Base-by-base conservation (phyloP, 257 asterid genomes). In the Solanum pinnatisectum region DNA sequence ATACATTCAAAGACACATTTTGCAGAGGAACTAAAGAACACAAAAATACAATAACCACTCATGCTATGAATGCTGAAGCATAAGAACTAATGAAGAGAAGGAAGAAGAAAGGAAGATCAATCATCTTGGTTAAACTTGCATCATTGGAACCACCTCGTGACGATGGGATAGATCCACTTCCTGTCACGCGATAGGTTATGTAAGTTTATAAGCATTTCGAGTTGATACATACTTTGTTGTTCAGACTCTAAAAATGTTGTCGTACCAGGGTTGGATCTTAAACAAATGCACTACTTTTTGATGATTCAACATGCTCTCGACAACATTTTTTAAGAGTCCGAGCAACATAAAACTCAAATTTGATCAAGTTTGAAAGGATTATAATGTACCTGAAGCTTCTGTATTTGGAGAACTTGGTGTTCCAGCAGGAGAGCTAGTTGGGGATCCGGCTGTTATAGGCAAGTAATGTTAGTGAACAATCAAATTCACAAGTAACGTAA, bases 81-180 rank as follows among this genome's bases (percentile, higher is more conserved):
- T 87, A 93, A 87, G 93, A 92, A n/a, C 87, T 91, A 79, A 90
- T 23, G 39, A 90, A 88, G 20, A 91, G 35, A 16, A 90, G 39
- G 82, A 40, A 56, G 83, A 89, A 84, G 35, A 90, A 36, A 83
- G 84, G 8, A 40, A 88, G 39, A 88, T 79, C 86, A 11, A 88
- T 88, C 88, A 91, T 52, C 87, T 90, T 91, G 42, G 74, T 83
- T 23, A 91, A 87, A 89, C 84, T 79, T 88, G 94, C 94, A 78
- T 86, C 91, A 5, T 89, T 91, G 46, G 90, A 71, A 73, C 93
- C 94, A 52, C 74, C 91, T 87, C 90, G 91, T 4, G 86, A 60
- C 32, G 92, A 67, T 81, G 95, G 93, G 18, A 70, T 65, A 30
- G 93, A 87, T 36, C 91, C 92, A 71, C 70, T 49, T 33, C 91